phyloP scores from a whole-genome alignment of 345 rosid genomes.

The Microthlaspi erraticum region DNA sequence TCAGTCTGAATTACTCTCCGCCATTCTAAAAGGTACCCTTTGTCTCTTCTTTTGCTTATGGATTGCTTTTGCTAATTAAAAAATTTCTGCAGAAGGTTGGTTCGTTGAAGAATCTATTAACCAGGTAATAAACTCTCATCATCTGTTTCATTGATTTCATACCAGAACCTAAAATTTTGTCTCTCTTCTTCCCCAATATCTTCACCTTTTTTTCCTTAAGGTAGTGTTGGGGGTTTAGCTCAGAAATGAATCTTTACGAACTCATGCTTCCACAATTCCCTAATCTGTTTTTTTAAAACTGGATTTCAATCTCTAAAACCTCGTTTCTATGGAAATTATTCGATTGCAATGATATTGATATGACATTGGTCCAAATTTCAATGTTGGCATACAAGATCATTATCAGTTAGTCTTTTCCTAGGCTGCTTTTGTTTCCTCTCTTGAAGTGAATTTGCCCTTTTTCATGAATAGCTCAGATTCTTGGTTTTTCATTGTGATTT shows the following conservation, averaged over 20 bases:
- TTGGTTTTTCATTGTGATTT: not conserved
- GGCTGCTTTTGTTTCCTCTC: not conserved
- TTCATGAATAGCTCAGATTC: not conserved
- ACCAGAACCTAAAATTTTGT: not conserved
- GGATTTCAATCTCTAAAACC: not conserved
- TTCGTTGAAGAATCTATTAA: constrained; percentile 69
- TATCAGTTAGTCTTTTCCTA: not conserved
- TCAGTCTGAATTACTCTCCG: constrained; percentile 61
- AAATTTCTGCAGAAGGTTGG: constrained; percentile 75
- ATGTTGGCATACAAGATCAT: too few species aligned
- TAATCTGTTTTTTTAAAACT: not conserved
- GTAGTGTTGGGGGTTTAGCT: not conserved
- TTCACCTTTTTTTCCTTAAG: not conserved
- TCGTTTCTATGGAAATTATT: not conserved
- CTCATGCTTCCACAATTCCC: not conserved
- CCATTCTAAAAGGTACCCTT: constrained; percentile 59
- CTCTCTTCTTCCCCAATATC: not conserved
- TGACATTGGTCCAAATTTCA: not conserved
- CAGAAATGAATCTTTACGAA: not conserved
- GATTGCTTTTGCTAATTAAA: not conserved
- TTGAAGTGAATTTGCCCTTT: not conserved
- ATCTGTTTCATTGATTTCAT: not conserved
- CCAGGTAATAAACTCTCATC: constrained; percentile 56
- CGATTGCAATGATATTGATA: not conserved
- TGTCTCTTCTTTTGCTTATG: not conserved